A percentile compares a stretch with the other conserved stretches of the same genome.
These are phyloP conservation scores for Mucor saturninus DNA, from an alignment of 371 early-diverging fungal genomes.

Conservation along the genomic window DNA sequence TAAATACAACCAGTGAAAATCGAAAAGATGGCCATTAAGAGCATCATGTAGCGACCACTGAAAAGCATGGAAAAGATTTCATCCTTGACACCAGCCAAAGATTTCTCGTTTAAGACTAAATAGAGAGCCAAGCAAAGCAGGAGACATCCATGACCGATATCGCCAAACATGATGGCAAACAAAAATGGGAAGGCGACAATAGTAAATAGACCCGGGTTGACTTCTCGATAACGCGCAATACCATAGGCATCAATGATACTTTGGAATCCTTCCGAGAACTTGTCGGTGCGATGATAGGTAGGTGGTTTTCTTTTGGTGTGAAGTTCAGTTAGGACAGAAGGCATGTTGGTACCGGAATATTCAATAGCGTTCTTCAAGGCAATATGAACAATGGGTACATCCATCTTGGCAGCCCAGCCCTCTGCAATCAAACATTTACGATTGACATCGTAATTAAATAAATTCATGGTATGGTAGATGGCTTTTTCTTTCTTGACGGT, in stretches of 20 bases:
- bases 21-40: constrained; percentile 96
- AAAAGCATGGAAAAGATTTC: constrained; percentile 93
- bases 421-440: constrained; percentile 95
- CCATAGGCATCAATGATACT: constrained; percentile 98
- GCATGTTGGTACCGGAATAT: constrained; percentile 73
- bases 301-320: constrained; percentile 89
- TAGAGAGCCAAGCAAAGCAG: constrained; percentile 79
- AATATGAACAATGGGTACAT: constrained; percentile 75
- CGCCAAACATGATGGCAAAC: constrained; percentile 99
- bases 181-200: constrained; percentile 98
- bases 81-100: constrained; percentile 70
- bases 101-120: constrained; percentile 83
- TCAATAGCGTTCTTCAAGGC: constrained; percentile 76
- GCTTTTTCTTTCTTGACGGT: constrained; percentile 95
- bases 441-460: constrained; percentile 89
- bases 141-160: constrained; percentile 97
- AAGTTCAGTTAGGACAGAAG: constrained; percentile 85
- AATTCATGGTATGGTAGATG: constrained; percentile 92
- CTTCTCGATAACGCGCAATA: constrained; percentile 97
- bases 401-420: constrained; percentile 93
- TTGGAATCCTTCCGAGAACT: constrained; percentile 97
- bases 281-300: constrained; percentile 95
- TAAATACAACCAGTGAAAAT: constrained; percentile 98
- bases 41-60: constrained; percentile 96
- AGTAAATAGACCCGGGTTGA: constrained; percentile 99